Conservation (phyloP, 257 asterid genomes). For the Solanum dulcamara region DNA sequence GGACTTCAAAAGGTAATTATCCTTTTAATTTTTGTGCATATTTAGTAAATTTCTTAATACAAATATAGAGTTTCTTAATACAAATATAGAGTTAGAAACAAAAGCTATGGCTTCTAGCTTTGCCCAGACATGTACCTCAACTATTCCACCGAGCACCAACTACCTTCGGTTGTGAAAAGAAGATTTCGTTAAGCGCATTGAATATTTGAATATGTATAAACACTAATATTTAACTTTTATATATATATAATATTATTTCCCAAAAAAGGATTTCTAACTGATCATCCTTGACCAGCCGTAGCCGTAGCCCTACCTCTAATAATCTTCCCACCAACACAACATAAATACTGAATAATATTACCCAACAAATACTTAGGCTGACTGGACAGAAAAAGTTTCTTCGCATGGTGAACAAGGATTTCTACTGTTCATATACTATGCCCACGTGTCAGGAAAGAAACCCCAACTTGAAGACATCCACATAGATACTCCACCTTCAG, state of each 20-base stretch:
- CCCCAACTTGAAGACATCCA: conserved; percentile 28
- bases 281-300: not conserved
- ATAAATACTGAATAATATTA: not conserved
- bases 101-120: not conserved
- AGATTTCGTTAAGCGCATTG: not conserved
- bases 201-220: not conserved
- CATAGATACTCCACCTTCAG: conserved; percentile 27
- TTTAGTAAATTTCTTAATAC: too few species aligned
- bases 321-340: not conserved
- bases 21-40: too few species aligned
- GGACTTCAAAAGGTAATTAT: too few species aligned
- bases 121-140: not conserved
- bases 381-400: not conserved
- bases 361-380: not conserved
- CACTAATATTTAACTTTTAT: not conserved
- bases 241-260: not conserved
- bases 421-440: conserved; percentile 7
- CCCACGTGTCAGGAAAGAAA: conserved; percentile 7
- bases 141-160: not conserved
- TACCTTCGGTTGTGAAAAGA: not conserved
- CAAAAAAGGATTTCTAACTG: not conserved
- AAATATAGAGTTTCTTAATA: too few species aligned
- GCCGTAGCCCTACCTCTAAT: not conserved
- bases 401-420: not conserved
- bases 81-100: too few species aligned